Base-by-base conservation (phyloP, 1,284 basidiomycete genomes). In the Ceratobasidium sp. region DNA sequence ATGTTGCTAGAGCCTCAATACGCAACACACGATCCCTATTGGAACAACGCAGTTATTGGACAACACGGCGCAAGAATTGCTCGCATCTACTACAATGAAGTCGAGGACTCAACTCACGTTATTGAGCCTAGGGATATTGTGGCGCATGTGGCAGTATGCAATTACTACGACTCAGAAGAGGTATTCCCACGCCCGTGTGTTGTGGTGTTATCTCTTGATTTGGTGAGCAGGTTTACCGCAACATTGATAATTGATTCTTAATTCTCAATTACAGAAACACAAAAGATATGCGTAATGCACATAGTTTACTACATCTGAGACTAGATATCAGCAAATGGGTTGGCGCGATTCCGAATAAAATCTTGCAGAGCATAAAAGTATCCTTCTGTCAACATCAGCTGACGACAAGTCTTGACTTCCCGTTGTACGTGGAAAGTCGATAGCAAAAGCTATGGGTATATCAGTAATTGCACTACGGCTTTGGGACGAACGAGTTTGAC, bases 31-130 rank as follows among this genome's bases (percentile, higher is more conserved):
- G 35, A 64, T 20, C 60, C 60, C 20, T 64, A 64, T 35, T 64
- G 10, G 27, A 64, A 64, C 18, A 35, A 64, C 60, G 35, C 60
- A 18, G 41, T 64, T 18, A 64, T 64, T n/a, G 60, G 60, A 8
- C 60, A 41, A 35, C 12, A 20, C 8, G 60, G 60, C 3, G 60
- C 60, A 35, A 16, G 12, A 18, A 20, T 64, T n/a, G 60, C 60
- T 8, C 27, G 41, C 18, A 18, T 64, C 3, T 64, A 27, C 18
- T 64, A 64, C 16, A n/a, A 64, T 41, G 35, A 27, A 10, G 20
- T 27, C 41, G 12, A 27, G 5, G 60, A 41, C 30, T 14, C 7
- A 6, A 20, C 27, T 4, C 33, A 64, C 8, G 12, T 64, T 1
- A 64, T 64, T 12, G 35, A 64, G 20, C 60, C 60, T 20, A 7